A percentile compares a stretch with the other conserved stretches of the same genome.
Evolutionary conservation across 1,139 yeast species (phyloP).

Genomic region (Lodderomyces jiufengensis): DNA sequence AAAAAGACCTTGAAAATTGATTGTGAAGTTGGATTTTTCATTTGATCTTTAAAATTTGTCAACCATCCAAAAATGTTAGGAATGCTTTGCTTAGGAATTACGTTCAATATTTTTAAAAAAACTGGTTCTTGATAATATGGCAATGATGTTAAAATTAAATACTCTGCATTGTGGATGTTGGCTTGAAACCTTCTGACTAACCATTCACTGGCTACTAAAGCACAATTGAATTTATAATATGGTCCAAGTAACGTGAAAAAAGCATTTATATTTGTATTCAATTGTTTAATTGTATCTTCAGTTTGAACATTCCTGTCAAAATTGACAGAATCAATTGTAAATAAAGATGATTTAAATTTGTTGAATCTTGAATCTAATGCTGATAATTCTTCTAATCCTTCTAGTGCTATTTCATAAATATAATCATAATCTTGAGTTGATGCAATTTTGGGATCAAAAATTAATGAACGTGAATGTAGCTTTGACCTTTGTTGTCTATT

Average conservation of each 20-base stretch:
- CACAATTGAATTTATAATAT: constrained; percentile 67
- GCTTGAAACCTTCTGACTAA: constrained; percentile 86
- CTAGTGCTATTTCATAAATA: constrained; percentile 66
- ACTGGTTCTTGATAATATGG: constrained; percentile 75
- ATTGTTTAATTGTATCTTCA: constrained; percentile 66
- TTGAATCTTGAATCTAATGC: constrained; percentile 70
- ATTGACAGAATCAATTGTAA: constrained; percentile 72
- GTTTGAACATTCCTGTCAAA: constrained; percentile 81
- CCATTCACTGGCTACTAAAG: constrained; percentile 91
- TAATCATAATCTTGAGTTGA: constrained; percentile 90
- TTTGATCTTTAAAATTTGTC: constrained; percentile 60
- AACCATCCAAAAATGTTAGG: constrained; percentile 80
- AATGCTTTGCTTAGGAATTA: constrained; percentile 55
- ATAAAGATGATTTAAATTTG: constrained; percentile 66
- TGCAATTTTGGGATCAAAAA: constrained; percentile 84
- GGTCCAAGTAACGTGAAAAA: constrained; percentile 77
- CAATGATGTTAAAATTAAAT: constrained; percentile 62
- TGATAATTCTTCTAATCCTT: constrained; percentile 72
- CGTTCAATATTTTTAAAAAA: constrained; percentile 71
- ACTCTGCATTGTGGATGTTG: constrained; percentile 76
- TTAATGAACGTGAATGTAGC: constrained; percentile 81
- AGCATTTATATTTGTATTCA: constrained; percentile 70
- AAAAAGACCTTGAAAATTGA: constrained; percentile 69
- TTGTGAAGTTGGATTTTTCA: constrained; percentile 61
- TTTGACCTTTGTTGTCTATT: constrained; percentile 86